These are phyloP conservation scores for Chloromonas sp. DNA, from an alignment of 163 green algal species.

Conservation along the genomic window DNA sequence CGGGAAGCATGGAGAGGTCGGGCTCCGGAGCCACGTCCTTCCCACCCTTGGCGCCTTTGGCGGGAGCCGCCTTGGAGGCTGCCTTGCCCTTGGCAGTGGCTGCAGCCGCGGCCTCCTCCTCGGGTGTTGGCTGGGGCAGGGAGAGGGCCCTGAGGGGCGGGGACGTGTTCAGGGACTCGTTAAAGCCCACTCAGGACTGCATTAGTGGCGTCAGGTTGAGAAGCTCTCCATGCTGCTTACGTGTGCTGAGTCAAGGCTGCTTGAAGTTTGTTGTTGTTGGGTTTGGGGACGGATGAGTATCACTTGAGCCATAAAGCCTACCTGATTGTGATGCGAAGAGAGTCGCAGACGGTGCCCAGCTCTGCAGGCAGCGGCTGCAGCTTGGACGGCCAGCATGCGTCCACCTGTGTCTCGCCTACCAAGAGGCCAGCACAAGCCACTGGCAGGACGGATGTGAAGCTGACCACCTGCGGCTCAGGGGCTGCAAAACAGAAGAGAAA, in stretches of 20 bases:
- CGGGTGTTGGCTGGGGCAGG: not conserved
- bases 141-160: not conserved
- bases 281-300: too few species aligned
- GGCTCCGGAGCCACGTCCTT: conserved; percentile 11
- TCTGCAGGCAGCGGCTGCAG: conserved; percentile 17
- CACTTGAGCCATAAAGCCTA: too few species aligned
- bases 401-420: conserved; percentile 31
- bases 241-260: too few species aligned
- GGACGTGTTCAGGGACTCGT: too few species aligned
- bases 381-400: conserved; percentile 20
- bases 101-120: conserved; percentile 20
- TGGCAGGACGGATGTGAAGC: conserved; percentile 19
- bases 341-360: not conserved
- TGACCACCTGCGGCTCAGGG: not conserved
- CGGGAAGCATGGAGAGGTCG: conserved; percentile 10
- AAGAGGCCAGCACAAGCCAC: conserved; percentile 39
- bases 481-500: not conserved
- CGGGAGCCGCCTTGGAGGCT: not conserved
- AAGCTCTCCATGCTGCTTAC: too few species aligned
- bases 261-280: too few species aligned
- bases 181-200: too few species aligned
- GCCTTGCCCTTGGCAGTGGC: conserved; percentile 11
- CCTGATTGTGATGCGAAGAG: too few species aligned
- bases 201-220: too few species aligned
- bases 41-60: conserved; percentile 6